phyloP scores from a whole-genome alignment of 108 stramenopile genomes.

The Cyclotella cryptica region DNA sequence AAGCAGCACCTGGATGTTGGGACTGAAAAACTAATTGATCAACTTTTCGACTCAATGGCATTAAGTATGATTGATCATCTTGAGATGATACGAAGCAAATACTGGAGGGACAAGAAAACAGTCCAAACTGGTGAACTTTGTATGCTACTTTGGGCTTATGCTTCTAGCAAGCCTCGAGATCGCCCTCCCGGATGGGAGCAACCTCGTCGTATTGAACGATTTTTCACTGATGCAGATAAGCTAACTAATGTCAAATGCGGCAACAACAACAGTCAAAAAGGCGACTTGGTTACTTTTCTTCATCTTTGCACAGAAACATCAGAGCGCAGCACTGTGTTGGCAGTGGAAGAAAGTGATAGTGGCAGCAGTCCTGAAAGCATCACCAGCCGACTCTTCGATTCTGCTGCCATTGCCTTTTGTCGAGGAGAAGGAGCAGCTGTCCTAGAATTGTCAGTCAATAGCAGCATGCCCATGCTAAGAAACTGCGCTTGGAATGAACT shows the following conservation, averaged over 20 bases:
- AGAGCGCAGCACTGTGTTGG: background rate
- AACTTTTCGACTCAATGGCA: slow-evolving; percentile 67
- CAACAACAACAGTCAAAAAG: slow-evolving; percentile 2
- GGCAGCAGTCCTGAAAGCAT: slow-evolving; percentile 14
- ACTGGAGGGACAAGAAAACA: slow-evolving; percentile 8
- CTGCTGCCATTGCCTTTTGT: slow-evolving; percentile 66
- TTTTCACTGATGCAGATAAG: slow-evolving; percentile 17
- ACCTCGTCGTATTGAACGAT: slow-evolving; percentile 62
- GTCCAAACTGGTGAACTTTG: slow-evolving; percentile 72
- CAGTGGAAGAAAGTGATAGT: background rate
- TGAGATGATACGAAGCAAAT: slow-evolving; percentile 10
- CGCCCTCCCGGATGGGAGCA: slow-evolving; percentile 77
- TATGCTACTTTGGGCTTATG: slow-evolving; percentile 86
- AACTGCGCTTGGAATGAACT: slow-evolving; percentile 80
- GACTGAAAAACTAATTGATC: slow-evolving; percentile 43
- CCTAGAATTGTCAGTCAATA: slow-evolving; percentile 9
- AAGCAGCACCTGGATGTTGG: slow-evolving; percentile 29
- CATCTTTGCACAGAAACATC: slow-evolving; percentile 24
- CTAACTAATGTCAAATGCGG: slow-evolving; percentile 1
- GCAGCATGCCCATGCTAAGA: slow-evolving; percentile 33
- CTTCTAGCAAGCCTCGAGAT: slow-evolving; percentile 59
- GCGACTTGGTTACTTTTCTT: slow-evolving; percentile 60
- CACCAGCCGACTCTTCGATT: slow-evolving; percentile 63
- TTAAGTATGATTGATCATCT: slow-evolving; percentile 47
- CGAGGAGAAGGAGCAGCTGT: slow-evolving; percentile 44